Base-by-base conservation (phyloP, 1,139 yeast species). In the Torulaspora pretoriensis region DNA sequence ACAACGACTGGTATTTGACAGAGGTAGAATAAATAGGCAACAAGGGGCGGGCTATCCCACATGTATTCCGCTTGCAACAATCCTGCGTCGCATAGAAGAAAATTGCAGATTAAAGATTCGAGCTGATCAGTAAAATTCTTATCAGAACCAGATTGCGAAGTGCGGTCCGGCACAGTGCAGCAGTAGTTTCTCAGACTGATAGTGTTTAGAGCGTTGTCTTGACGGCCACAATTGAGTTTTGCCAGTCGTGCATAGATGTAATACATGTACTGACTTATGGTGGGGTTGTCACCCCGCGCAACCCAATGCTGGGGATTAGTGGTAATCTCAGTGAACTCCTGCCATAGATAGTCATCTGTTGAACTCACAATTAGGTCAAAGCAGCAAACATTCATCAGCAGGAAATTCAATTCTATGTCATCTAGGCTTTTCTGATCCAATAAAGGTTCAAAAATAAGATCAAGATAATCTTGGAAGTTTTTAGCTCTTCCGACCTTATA, bases 251-350 rank as follows among this genome's bases (percentile, higher is more conserved):
- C 43, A 36, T 47, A 57, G 13, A 59, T 46, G 34, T 58, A 56
- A 35, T 59, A 61, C 61, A 59, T 55, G 49, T 61, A 61, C 28
- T 60, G 58, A 3, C 63, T 55, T 14, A 61, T 49, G 2, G 65
- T 59, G 1, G 65, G 65, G 38, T 61, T 61, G 34, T 61, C 65
- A 23, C 63, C 60, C 10, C 49, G 43, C 1, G 59, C 55, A 4
- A 26, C 31, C 65, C 65, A 61, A 5, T 54, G 43, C 2, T 30
- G 32, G 8, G 65, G 64, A 16, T 35, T 22, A 8, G 49, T 40
- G 13, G 48, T 32, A 5, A 51, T 46, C 17, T 45, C 44, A 3
- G 60, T 47, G 41, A 61, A 61, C 2, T 46, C 53, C 14, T 48
- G 52, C 65, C 65, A 61, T 6, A 59, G 27, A 42, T 55, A 59